Evolutionary conservation across 139 green algal genomes (phyloP).

Genomic region (Micractinium sp.): DNA sequence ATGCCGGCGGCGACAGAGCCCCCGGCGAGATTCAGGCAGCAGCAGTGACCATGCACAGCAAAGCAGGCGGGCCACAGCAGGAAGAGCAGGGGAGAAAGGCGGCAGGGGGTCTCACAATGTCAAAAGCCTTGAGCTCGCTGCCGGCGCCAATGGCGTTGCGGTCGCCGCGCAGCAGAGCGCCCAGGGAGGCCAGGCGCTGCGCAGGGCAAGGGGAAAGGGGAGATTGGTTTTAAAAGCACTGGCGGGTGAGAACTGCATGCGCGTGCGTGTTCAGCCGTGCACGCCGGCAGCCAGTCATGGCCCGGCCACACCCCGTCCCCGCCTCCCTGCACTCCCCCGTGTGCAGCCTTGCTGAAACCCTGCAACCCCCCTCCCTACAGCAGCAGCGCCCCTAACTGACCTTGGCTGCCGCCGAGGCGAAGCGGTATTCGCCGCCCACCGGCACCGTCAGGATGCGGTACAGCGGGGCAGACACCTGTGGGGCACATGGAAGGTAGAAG

Average conservation of each 20-base stretch:
- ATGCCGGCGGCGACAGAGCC: too few relatives aligned
- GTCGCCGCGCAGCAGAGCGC: slow-evolving; percentile 62
- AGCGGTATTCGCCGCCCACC: slow-evolving; percentile 87
- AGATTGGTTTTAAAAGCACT: neutral
- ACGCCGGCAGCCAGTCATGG: neutral
- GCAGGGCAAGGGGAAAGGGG: neutral
- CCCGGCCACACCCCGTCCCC: too few relatives aligned
- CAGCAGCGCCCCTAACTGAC: neutral
- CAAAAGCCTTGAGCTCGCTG: slow-evolving; percentile 44
- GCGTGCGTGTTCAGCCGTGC: neutral
- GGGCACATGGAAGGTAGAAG: neutral
- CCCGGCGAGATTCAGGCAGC: too few relatives aligned
- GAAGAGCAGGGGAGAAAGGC: too few relatives aligned
- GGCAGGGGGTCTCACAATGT: slow-evolving; percentile 11
- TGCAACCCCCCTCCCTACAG: too few relatives aligned
- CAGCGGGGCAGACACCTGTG: slow-evolving; percentile 3
- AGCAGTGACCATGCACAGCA: too few relatives aligned
- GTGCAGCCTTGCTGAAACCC: neutral
- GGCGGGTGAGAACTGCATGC: neutral
- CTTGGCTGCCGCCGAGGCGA: slow-evolving; percentile 82
- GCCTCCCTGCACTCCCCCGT: too few relatives aligned
- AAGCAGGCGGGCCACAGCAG: too few relatives aligned
- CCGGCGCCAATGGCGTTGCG: slow-evolving; percentile 50
- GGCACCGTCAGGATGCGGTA: slow-evolving; percentile 80
- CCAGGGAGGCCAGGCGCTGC: slow-evolving; percentile 81